A percentile compares a stretch with the other conserved stretches of the same genome.
phyloP scores from a whole-genome alignment of 768 basidiomycete species.

The Gelatoporia subvermispora region DNA sequence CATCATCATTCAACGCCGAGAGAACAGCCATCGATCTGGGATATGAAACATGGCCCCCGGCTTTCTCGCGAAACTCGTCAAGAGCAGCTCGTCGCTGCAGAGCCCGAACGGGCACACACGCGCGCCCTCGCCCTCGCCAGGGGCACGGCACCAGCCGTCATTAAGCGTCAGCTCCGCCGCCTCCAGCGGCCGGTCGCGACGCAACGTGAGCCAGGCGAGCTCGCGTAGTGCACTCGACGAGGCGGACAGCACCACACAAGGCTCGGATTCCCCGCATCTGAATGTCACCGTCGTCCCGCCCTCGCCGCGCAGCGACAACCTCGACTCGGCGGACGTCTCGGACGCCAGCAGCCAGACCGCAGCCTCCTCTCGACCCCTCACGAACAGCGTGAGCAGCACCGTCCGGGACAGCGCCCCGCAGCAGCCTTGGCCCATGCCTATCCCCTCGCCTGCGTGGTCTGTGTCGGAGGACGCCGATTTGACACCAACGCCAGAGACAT shows the following conservation, averaged over 20 bases:
- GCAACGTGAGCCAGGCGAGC: neutral
- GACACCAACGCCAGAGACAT: slow-evolving; percentile 18
- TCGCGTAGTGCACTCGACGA: neutral
- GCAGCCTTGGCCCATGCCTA: too few relatives aligned
- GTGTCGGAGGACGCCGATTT: slow-evolving; percentile 15
- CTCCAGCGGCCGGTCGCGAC: slow-evolving; percentile 3
- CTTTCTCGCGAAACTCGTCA: slow-evolving; percentile 27
- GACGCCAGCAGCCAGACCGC: slow-evolving; percentile 3
- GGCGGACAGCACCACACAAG: slow-evolving; percentile 3
- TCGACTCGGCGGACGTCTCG: slow-evolving; percentile 5
- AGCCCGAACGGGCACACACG: slow-evolving; percentile 6
- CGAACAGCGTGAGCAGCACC: neutral
- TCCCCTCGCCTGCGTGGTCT: slow-evolving; percentile 1
- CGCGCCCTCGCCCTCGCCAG: slow-evolving; percentile 1
- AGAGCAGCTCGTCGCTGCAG: slow-evolving; percentile 12
- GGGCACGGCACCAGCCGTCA: slow-evolving; percentile 12
- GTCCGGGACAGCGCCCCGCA: slow-evolving; percentile 3
- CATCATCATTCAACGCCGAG: too few relatives aligned
- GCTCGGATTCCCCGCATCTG: slow-evolving; percentile 17
- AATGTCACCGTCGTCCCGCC: slow-evolving; percentile 31
- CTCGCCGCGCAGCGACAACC: slow-evolving; percentile 23
- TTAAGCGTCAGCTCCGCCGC: slow-evolving; percentile 8
- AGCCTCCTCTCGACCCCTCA: neutral
- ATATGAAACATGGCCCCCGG: slow-evolving; percentile 20
- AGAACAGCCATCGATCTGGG: too few relatives aligned